These are phyloP conservation scores for Isoetes taiwanensis DNA, from an alignment of 75 land plant species.

Conservation along the genomic window DNA sequence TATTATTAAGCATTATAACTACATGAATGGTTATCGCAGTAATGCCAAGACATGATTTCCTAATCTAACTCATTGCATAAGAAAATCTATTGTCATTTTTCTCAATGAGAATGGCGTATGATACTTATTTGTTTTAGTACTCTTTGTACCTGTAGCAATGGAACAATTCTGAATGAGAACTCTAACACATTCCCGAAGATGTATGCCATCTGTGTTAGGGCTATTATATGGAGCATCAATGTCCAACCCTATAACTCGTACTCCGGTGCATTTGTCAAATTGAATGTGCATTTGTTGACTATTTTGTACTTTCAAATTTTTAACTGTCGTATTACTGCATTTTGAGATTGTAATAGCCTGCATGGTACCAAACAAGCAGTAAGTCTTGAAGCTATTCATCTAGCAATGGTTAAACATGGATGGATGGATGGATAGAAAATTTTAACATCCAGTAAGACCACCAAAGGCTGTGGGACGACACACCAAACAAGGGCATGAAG, in stretches of 20 bases:
- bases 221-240: not conserved
- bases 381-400: not conserved
- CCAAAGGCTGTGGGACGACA: too few relatives aligned
- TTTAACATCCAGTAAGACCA: not conserved
- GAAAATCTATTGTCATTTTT: too few relatives aligned
- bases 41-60: too few relatives aligned
- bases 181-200: not conserved
- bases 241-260: not conserved
- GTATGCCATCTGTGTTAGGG: conserved; percentile 6
- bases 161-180: not conserved
- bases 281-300: conserved; percentile 2
- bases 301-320: conserved; percentile 10
- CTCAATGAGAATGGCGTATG: too few relatives aligned
- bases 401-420: not conserved
- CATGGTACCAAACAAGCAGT: not conserved
- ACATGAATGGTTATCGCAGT: too few relatives aligned
- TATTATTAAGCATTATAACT: too few relatives aligned
- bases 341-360: not conserved
- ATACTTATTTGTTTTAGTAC: not conserved
- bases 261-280: not conserved
- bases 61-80: too few relatives aligned
- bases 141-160: not conserved
- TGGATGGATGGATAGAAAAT: not conserved
- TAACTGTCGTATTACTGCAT: not conserved
- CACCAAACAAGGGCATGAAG: too few relatives aligned